Conservation (phyloP, 1,284 basidiomycete genomes). For the Austroboletus sp. region DNA sequence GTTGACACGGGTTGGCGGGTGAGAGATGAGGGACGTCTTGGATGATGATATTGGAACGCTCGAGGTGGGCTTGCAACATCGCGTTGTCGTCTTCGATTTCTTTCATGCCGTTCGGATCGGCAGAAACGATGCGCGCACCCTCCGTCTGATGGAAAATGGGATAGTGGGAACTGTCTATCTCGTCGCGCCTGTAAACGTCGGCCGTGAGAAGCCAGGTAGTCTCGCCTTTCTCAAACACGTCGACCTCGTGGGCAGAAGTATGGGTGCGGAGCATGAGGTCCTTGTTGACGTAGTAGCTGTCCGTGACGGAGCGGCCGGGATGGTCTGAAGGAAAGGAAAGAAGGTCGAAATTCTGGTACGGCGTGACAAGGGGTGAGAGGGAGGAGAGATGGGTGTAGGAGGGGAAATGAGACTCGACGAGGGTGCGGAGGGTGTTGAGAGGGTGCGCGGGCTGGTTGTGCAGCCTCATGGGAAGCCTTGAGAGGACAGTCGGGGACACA, state of each 20-base stretch:
- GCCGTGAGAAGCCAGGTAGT: conserved; percentile 88
- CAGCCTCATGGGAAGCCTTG: conserved; percentile 65
- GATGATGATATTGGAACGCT: conserved; percentile 70
- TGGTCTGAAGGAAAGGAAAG: conserved; percentile 91
- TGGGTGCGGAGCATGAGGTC: conserved; percentile 92
- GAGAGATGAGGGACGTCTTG: conserved; percentile 78
- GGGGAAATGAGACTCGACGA: conserved; percentile 82
- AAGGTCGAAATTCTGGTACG: conserved; percentile 93
- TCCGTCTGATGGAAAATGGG: conserved; percentile 99
- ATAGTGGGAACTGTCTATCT: conserved; percentile 95
- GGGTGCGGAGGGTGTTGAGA: conserved; percentile 73
- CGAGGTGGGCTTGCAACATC: conserved; percentile 55
- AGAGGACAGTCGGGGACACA: conserved; percentile 76
- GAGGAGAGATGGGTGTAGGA: conserved; percentile 64
- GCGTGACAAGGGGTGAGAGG: conserved; percentile 83
- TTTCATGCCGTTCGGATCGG: conserved; percentile 46
- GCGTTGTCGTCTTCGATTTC: conserved; percentile 63
- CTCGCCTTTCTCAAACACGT: conserved; percentile 73
- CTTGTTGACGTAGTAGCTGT: conserved; percentile 94
- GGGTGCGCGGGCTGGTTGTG: conserved; percentile 80
- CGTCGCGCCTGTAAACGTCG: conserved; percentile 98
- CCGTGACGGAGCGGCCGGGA: conserved; percentile 82
- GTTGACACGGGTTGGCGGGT: conserved; percentile 75
- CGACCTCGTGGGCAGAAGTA: conserved; percentile 95
- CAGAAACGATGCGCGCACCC: conserved; percentile 77